These are phyloP conservation scores for Dorcoceras hygrometricum DNA, from an alignment of 257 asterid genomes.

Conservation along the genomic window DNA sequence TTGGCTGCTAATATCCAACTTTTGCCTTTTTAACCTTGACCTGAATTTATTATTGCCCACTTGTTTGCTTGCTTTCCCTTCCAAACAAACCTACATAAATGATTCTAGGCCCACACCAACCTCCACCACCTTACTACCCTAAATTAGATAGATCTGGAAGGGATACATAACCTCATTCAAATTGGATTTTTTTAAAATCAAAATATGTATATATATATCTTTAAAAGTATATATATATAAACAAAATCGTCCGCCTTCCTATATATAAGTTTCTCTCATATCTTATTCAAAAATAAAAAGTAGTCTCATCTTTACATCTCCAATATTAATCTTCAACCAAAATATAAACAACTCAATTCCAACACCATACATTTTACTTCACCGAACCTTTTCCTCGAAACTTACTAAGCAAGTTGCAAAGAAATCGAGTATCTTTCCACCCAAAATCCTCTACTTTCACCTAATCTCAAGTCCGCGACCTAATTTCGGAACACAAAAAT, in stretches of 20 bases:
- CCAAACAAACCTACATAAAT: background rate
- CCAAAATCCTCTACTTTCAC: too few species aligned
- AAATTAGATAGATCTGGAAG: too few species aligned
- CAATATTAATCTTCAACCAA: too few species aligned
- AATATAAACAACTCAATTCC: too few species aligned
- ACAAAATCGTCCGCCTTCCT: too few species aligned
- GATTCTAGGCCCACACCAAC: background rate
- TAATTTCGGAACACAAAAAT: too few species aligned
- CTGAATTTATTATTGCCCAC: background rate
- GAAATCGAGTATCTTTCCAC: background rate
- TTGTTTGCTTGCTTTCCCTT: conserved; percentile 5
- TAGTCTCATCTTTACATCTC: too few species aligned
- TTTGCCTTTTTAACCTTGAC: background rate
- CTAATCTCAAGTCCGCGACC: too few species aligned
- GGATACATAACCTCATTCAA: background rate
- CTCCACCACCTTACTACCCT: background rate
- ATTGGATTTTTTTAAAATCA: too few species aligned
- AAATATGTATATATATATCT: background rate
- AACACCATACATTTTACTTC: background rate
- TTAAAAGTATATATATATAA: too few species aligned
- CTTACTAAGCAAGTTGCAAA: background rate
- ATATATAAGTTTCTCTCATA: too few species aligned
- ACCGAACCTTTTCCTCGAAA: background rate
- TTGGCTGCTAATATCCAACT: conserved; percentile 4
- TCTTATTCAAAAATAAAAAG: too few species aligned